Evolutionary conservation across 192 early-diverging fungal genomes (phyloP).

Genomic region (Physocladia obscura): DNA sequence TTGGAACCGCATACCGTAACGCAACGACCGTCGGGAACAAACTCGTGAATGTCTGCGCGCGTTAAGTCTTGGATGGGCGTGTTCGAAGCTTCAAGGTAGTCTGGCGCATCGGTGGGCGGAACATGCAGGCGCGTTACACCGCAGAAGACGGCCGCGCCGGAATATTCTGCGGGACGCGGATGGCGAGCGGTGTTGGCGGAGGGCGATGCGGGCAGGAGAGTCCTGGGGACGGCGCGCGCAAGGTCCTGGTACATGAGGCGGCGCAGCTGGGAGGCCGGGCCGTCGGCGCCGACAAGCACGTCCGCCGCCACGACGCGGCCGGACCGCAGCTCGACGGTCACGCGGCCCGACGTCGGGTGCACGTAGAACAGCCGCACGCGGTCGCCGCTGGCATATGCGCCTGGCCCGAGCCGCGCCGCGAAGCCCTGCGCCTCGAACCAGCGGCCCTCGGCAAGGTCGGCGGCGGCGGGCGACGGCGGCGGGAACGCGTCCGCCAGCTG

Average conservation of each 20-base stretch:
- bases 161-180: conserved; percentile 35
- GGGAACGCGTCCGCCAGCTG: conserved; percentile 17
- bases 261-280: conserved; percentile 47
- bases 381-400: conserved; percentile 33
- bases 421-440: conserved; percentile 49
- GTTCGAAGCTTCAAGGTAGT: conserved; percentile 23
- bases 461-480: conserved; percentile 25
- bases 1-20: conserved; percentile 31
- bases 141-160: conserved; percentile 37
- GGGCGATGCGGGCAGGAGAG: background rate
- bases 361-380: conserved; percentile 45
- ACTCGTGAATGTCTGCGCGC: conserved; percentile 33
- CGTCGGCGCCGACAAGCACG: conserved; percentile 53
- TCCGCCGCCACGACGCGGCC: conserved; percentile 37
- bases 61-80: conserved; percentile 33
- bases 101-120: conserved; percentile 37
- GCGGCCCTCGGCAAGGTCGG: conserved; percentile 39
- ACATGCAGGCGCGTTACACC: conserved; percentile 42
- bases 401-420: conserved; percentile 27
- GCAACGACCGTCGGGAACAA: conserved; percentile 43
- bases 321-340: conserved; percentile 43
- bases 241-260: conserved; percentile 35
- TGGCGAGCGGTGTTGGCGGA: background rate
- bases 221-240: background rate
- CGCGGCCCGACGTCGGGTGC: conserved; percentile 40